Evolutionary conservation across 805 yeast species (phyloP), one percentile per base, ranked within the genome.

Genomic region (Hanseniaspora valbyensis): DNA sequence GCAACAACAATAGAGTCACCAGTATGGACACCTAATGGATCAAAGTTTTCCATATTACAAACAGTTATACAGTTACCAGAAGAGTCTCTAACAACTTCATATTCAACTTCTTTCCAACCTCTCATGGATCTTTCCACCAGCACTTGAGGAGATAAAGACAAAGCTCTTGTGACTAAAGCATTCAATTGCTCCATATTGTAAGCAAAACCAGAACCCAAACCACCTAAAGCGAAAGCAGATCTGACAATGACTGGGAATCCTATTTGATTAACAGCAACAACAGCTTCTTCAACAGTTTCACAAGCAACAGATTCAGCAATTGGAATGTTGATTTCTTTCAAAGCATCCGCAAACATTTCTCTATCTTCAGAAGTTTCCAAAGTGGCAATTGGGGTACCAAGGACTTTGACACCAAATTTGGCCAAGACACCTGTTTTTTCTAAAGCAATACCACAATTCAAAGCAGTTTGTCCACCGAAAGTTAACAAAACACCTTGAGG

Each of bases 1-100:
- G 98, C 98, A 62, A 90, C 95, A 52, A 90, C 98, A 62, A 90
- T 92, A 50, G 97, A 92, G 68, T 90, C 98, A 76, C 98, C 98
- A 54, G 98, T 90, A 66, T 90, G 98, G 62, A 90, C 89, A 66
- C 98, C 98, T 60, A 90, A 76, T 42, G 98, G 98, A 70, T 90
- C 98, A 59, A 90, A 90, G 71, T 90, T 90, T 72, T 90, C 98
- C 98, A 90, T 90, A 72, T 90, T 90, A 77, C 98, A 90, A 55
- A 90, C 98, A 44, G 98, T 90, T 61, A 90, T 87, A 80, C 98
- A 90, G 78, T 90, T 90, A 68, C 87, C 96, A 60, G 80, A 83
- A 46, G 94, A 89, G 70, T 90, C 98, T 69, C 98, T 87, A 50
- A 90, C 98, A 67, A 90, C 98, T 70, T 90, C 98, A 68, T 90